These are phyloP conservation scores for Deinandra increscens DNA, from an alignment of 129 eudicot genomes.

Conservation along the genomic window DNA sequence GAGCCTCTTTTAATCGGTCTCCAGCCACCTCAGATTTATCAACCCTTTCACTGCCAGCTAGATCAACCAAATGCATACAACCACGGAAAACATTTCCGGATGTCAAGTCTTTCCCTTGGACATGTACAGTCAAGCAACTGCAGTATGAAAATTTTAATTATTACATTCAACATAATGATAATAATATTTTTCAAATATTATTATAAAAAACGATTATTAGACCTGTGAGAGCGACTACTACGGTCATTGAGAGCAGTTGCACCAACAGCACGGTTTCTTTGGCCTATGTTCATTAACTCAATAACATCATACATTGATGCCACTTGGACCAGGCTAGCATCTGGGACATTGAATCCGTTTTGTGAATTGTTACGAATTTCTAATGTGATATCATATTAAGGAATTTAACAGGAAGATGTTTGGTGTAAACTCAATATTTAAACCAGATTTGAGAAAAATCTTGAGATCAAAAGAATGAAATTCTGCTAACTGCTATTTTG, in stretches of 20 bases:
- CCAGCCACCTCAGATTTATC: slow-evolving; percentile 97
- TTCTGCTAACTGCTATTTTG: background rate
- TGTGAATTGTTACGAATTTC: slow-evolving; percentile 95
- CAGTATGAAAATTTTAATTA: slow-evolving; percentile 11
- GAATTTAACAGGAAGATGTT: slow-evolving; percentile 25
- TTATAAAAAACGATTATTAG: slow-evolving; percentile 8
- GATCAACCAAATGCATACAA: slow-evolving; percentile 99
- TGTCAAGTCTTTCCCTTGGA: slow-evolving; percentile 92
- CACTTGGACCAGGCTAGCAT: slow-evolving; percentile 84
- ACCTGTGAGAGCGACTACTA: slow-evolving; percentile 99
- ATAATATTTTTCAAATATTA: background rate
- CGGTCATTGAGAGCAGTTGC: slow-evolving; percentile 99
- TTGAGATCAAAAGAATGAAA: background rate
- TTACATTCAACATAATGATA: slow-evolving; percentile 13
- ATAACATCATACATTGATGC: slow-evolving; percentile 82
- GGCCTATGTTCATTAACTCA: slow-evolving; percentile 81
- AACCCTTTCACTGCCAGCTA: slow-evolving; percentile 98
- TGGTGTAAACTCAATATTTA: background rate
- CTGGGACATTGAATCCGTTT: slow-evolving; percentile 90
- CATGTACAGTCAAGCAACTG: slow-evolving; percentile 98
- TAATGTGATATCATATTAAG: slow-evolving; percentile 63
- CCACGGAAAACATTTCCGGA: slow-evolving; percentile 80
- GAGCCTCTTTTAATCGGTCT: slow-evolving; percentile 96
- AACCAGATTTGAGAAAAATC: background rate
- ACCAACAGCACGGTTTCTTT: slow-evolving; percentile 81